Evolutionary conservation across 176 grass and related monocot species (phyloP), one percentile per base, ranked within the genome.

Genomic region (Raddia guianensis): DNA sequence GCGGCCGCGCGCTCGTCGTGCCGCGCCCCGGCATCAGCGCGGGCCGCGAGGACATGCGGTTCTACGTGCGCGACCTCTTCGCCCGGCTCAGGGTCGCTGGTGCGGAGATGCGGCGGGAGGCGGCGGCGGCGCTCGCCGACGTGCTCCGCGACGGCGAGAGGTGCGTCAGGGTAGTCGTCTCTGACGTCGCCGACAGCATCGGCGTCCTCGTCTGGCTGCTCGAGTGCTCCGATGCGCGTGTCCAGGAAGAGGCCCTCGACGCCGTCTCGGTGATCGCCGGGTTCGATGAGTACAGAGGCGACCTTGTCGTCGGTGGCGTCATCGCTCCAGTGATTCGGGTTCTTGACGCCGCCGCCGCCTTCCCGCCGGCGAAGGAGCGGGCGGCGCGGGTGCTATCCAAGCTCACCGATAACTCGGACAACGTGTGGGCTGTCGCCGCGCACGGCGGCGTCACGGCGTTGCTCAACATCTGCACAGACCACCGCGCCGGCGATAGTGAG

Each of bases 361-460:
- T 27, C 13, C 47, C 61, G 35, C 66, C 62, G 2, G 87, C 55
- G 14, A 99, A 88, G 87, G 91, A 88, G 72, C 71, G 59, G 9
- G 90, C 93, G 14, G 88, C 87, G 9, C 66, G 82, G 57, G 84
- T 92, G 79, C 88, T 99, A 20, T 85, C 86, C 66, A 90, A 43
- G 75, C 77, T 99, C 75, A 99, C 97, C 0, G 90, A 93, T 78
- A 96, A 99, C 84, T 86, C 92, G 8, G 89, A 93, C 55, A 99
- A 99, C 78, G 92, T 89, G 18, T 99, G 93, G 91, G 91, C 97
- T 9, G 91, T 99, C 32, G 88, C 90, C 12, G 97, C 97, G 34
- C 96, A 99, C 37, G 93, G 93, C 15, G 97, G 97, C 63, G 90
- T 99, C 54, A 74, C 84, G 13, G 73, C 85, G 5, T 59, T 99